Percentiles rank a stretch among this genome's conserved stretches.
Conservation (phyloP, 495 filamentous ascomycete genomes). For the Astrothelium macrocarpum region DNA sequence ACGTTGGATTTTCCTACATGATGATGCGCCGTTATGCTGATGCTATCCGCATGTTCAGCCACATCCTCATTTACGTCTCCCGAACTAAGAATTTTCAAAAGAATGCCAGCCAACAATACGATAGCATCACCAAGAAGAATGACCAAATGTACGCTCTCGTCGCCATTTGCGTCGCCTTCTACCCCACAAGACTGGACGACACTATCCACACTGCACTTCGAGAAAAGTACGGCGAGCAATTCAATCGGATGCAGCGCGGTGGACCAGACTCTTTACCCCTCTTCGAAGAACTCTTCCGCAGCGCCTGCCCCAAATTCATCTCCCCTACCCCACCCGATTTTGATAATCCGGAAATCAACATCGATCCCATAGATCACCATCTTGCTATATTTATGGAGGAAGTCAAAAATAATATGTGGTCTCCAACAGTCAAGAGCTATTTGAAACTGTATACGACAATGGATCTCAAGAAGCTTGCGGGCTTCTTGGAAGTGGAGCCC, state of each 20-base stretch:
- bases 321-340: slow-evolving; percentile 94
- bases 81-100: slow-evolving; percentile 99
- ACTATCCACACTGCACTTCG: slow-evolving; percentile 96
- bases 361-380: slow-evolving; percentile 96
- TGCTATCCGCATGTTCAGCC: slow-evolving; percentile 98
- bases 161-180: slow-evolving; percentile 95
- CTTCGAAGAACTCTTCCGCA: slow-evolving; percentile 93
- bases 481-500: slow-evolving; percentile 88
- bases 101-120: slow-evolving; percentile 70
- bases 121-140: slow-evolving; percentile 98
- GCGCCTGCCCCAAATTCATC: slow-evolving; percentile 98
- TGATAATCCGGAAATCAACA: slow-evolving; percentile 83
- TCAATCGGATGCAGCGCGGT: slow-evolving; percentile 87
- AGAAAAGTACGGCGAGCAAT: slow-evolving; percentile 98
- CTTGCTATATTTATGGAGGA: slow-evolving; percentile 97
- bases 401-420: slow-evolving; percentile 92
- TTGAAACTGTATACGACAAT: slow-evolving; percentile 98
- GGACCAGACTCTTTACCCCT: slow-evolving; percentile 89
- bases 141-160: slow-evolving; percentile 99
- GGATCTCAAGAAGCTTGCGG: slow-evolving; percentile 95
- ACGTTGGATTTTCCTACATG: slow-evolving; percentile 99
- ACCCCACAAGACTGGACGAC: slow-evolving; percentile 92
- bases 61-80: slow-evolving; percentile 98
- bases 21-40: slow-evolving; percentile 99
- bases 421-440: slow-evolving; percentile 93